These are phyloP conservation scores for Citrus sinensis DNA, from an alignment of 345 rosid species.

Conservation along the genomic window DVS_A1.0 CM039162.1:31130001-31130500, in stretches of 20 bases:
- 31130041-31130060: conserved; percentile 15
- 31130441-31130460: not conserved
- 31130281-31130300: conserved; percentile 16
- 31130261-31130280: not conserved
- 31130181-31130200: conserved; percentile 18
- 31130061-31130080: conserved; percentile 11
- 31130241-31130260: conserved; percentile 22
- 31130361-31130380: not conserved
- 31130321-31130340: conserved; percentile 30
- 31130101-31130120: conserved; percentile 28
- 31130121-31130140: conserved; percentile 38
- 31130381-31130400: not conserved
- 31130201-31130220: conserved; percentile 36
- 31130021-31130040: conserved; percentile 13
- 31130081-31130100: conserved; percentile 20
- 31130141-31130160: not conserved
- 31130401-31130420: not conserved
- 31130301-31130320: conserved; percentile 3
- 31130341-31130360: conserved; percentile 20
- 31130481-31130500: not conserved
- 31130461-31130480: too few relatives aligned
- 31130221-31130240: conserved; percentile 24
- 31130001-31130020: conserved; percentile 9
- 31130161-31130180: not conserved
- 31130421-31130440: not conserved